Evolutionary conservation across 768 basidiomycete genomes (phyloP).

Genomic region (Galerina sulciceps): DNA sequence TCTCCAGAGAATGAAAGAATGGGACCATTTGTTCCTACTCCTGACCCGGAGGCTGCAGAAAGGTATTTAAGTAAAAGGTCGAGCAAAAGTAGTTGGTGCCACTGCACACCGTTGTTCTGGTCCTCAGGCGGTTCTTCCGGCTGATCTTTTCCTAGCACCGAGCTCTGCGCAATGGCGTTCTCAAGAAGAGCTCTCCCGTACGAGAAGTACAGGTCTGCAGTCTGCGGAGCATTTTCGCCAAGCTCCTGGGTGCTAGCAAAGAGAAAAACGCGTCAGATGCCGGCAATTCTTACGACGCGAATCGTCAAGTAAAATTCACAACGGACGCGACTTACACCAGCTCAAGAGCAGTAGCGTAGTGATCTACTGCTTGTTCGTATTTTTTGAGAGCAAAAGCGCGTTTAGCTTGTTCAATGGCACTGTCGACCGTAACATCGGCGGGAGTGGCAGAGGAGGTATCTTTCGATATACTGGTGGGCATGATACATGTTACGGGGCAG

Average conservation of each 20-base stretch:
- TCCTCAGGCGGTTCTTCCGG: conserved; percentile 54
- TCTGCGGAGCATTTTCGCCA: conserved; percentile 82
- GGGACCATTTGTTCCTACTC: conserved; percentile 47
- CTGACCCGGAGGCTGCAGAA: conserved; percentile 34
- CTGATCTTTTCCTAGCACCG: conserved; percentile 91
- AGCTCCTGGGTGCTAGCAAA: conserved; percentile 65
- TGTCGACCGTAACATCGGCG: conserved; percentile 48
- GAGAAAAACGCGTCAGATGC: conserved; percentile 20
- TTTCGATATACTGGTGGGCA: conserved; percentile 15
- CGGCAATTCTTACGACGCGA: conserved; percentile 11
- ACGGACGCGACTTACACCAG: conserved; percentile 64
- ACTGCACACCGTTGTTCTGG: conserved; percentile 35
- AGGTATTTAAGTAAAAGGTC: conserved; percentile 5
- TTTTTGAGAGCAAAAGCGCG: conserved; percentile 88
- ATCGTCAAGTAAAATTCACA: background rate
- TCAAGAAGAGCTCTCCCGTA: conserved; percentile 95
- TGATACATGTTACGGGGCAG: background rate
- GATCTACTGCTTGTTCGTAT: conserved; percentile 84
- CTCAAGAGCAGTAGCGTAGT: conserved; percentile 86
- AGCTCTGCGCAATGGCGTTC: conserved; percentile 84
- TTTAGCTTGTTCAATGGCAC: conserved; percentile 76
- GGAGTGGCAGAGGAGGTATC: conserved; percentile 6
- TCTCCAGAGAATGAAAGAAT: conserved; percentile 85
- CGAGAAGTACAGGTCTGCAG: conserved; percentile 85
- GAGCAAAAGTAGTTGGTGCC: conserved; percentile 1